Evolutionary conservation across 768 basidiomycete genomes (phyloP), one percentile per base, ranked within the genome.

Genomic region (Lactarius psammicola): DNA sequence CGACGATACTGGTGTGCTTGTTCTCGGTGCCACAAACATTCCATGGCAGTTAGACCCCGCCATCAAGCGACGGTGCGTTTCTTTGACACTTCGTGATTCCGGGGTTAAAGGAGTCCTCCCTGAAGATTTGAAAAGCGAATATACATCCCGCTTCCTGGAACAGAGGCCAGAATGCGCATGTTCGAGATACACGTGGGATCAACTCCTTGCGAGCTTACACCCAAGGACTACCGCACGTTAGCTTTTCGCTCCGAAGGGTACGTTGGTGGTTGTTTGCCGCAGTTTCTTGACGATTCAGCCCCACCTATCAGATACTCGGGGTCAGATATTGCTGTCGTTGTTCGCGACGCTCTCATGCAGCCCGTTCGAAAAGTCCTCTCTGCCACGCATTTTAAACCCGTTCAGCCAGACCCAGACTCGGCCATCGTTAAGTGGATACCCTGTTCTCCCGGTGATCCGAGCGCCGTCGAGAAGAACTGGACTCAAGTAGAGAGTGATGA

Each of bases 1-100:
- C 73, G 97, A 99, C 66, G 95, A 97, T 76, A 92, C 92, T 0
- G 97, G 97, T 10, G 93, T 99, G 0, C 84, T 99, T 23, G 95
- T 98, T 10, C 84, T 99, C 26, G 97, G 95, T 34, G 97, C 97
- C 10, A 99, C 97, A 5, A 99, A 99, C 71, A 97, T 98, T 60
- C 97, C 97, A 2, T 98, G 96, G 96, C 92, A 95, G 74, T 83
- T 98, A 55, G 96, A 98, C 74, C 90, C 92, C 68, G 96, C 96
- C 53, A 98, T 98, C 79, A 98, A 98, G 77, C 89, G 97, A 74
- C 86, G 96, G 86, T 90, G 60, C 68, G 84, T 74, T 44, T 34
- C 34, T 31, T 26, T 53, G 18, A 49, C 56, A 11, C 57, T 40
- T 49, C 40, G n/a, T 56, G 17, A 3, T 9, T 38, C 26, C 53